phyloP scores from a whole-genome alignment of 345 rosid genomes.

The Xanthoceras sorbifolium region DNA sequence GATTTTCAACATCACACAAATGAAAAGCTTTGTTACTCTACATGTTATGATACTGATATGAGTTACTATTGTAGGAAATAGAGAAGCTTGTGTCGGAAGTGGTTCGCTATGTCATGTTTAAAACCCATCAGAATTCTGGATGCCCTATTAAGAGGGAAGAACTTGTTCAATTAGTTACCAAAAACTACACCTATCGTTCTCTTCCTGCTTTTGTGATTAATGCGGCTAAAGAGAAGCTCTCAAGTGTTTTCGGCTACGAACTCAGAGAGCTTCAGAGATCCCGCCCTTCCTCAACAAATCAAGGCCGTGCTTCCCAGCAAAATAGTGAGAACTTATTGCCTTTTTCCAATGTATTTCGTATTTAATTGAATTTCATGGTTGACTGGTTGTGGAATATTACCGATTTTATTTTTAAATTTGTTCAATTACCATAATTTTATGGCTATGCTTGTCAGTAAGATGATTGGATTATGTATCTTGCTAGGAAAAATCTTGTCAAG shows the following conservation, averaged over 20 bases:
- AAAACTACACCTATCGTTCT: slow-evolving; percentile 62
- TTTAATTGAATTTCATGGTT: background rate
- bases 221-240: slow-evolving; percentile 70
- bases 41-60: background rate
- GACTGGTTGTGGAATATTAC: background rate
- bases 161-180: slow-evolving; percentile 78
- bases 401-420: background rate
- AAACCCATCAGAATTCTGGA: slow-evolving; percentile 74
- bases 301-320: slow-evolving; percentile 57
- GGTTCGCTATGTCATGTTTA: slow-evolving; percentile 76
- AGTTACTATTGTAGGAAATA: slow-evolving; percentile 46
- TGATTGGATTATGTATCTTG: too few species aligned
- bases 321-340: slow-evolving; percentile 32
- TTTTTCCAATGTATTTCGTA: background rate
- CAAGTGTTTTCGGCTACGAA: slow-evolving; percentile 67
- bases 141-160: slow-evolving; percentile 90
- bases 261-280: slow-evolving; percentile 78
- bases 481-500: too few species aligned
- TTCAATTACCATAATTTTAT: too few species aligned
- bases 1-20: background rate
- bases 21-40: background rate
- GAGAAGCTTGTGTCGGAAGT: slow-evolving; percentile 94
- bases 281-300: slow-evolving; percentile 55
- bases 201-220: slow-evolving; percentile 68
- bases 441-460: too few species aligned